A percentile compares a stretch with the other conserved stretches of the same genome.
Conservation (phyloP, 148 eudicot species). For the Limonium bicolor region DNA sequence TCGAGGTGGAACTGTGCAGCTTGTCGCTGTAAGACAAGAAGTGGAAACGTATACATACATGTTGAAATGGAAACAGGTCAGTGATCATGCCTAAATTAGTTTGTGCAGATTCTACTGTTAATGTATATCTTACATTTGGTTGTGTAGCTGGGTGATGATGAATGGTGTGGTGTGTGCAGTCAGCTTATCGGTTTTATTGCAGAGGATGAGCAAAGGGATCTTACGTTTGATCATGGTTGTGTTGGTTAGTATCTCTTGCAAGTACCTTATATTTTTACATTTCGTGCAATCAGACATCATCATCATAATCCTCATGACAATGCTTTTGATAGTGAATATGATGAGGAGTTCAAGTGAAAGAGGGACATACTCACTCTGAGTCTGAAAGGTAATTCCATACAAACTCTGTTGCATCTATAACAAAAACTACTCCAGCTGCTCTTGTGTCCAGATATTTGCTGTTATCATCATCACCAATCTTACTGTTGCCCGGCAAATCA, state of each 20-base stretch:
- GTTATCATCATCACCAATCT: background rate
- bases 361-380: constrained; percentile 1
- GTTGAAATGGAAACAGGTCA: background rate
- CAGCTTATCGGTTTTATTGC: background rate
- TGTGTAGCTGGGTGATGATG: background rate
- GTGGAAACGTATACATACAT: background rate
- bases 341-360: no score
- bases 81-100: no score
- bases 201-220: constrained; percentile 3
- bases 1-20: no score
- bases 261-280: background rate
- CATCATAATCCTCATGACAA: background rate
- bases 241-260: background rate
- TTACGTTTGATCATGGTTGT: background rate
- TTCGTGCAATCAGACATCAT: background rate
- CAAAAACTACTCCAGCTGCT: constrained; percentile 2
- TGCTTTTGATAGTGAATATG: background rate
- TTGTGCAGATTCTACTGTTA: no score
- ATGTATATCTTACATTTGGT: constrained; percentile 1
- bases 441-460: no score
- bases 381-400: background rate
- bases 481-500: background rate
- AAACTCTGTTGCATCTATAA: constrained; percentile 1
- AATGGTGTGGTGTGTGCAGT: constrained; percentile 1
- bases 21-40: background rate